A percentile compares a stretch with the other conserved stretches of the same genome.
phyloP scores from a whole-genome alignment of 768 basidiomycete species.

The Dacryopinax primogenitus region DNA sequence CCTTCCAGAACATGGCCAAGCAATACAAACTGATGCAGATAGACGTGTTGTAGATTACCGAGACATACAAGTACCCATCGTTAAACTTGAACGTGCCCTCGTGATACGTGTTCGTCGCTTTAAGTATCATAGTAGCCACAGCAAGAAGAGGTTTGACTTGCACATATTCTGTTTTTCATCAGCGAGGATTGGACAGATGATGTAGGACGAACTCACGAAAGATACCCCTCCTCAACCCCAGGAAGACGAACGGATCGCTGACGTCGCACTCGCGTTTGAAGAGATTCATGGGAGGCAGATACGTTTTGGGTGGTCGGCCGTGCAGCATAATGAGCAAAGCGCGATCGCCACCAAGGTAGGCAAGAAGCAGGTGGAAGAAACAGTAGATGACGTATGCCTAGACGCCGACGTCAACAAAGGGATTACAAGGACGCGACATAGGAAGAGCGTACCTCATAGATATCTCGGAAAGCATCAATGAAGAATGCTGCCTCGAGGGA shows the following conservation, averaged over 20 bases:
- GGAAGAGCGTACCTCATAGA: conserved; percentile 67
- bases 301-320: conserved; percentile 75
- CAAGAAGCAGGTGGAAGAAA: conserved; percentile 71
- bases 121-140: conserved; percentile 68
- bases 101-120: conserved; percentile 72
- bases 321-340: conserved; percentile 84
- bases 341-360: conserved; percentile 84
- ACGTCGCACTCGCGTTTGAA: conserved; percentile 79
- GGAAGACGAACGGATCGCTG: conserved; percentile 87
- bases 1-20: conserved; percentile 93
- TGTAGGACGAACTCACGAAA: conserved; percentile 47
- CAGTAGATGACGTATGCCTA: conserved; percentile 92
- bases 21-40: conserved; percentile 69
- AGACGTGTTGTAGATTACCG: conserved; percentile 43
- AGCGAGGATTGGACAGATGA: background rate
- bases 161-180: conserved; percentile 64
- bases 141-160: conserved; percentile 90
- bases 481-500: conserved; percentile 92
- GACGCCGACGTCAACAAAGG: background rate
- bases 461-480: conserved; percentile 85
- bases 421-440: background rate
- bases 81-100: conserved; percentile 76
- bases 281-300: conserved; percentile 75
- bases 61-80: conserved; percentile 86
- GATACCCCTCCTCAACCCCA: conserved; percentile 90